Base-by-base conservation (phyloP, 2,329 filamentous ascomycete genomes). In the Didymella glomerata region DNA sequence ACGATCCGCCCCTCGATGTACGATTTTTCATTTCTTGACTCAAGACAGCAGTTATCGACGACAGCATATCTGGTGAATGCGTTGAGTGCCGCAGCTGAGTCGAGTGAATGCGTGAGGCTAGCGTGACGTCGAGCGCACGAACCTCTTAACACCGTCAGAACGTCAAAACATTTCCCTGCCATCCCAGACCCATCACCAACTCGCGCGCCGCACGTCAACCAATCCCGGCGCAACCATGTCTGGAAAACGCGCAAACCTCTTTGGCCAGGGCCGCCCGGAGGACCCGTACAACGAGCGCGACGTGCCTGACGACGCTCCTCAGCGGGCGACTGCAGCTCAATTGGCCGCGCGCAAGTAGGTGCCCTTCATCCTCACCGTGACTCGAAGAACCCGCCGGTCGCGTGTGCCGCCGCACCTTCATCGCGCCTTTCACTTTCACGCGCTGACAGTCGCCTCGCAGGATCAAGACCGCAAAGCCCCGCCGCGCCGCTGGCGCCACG, bases 331-430 rank as follows among this genome's bases (percentile, higher is more conserved):
- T 27, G 83, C 83, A 38, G 83, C 83, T 38, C 83, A 85, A 73
- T 49, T 85, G 74, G 83, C 84, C 30, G 76, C 73, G 60, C 80
- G 84, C 76, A 85, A 81, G 84, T 85, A 77, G 80, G 84, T 85
- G 46, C 62, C 63, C 54, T 49, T 66, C 52, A 36, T 52, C 41
- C 51, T 55, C 34, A 25, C 53, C 27, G 27, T 32, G 44, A 54
- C 58, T 27, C 27, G 34, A n/a, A 25, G 10, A 27, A 41, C 38
- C 30, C 32, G 2, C 16, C 16, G 11, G 16, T 54, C 47, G 47
- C 54, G 53, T 47, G 45, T 45, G 40, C 27, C 32, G 14, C 16
- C 24, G 48, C 54, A 38, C 44, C n/a, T 42, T 18, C 20, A 4
- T 38, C 38, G 48, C 38, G 24, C 13, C 34, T 13, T 48, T 47